Percentiles rank a stretch among this genome's conserved stretches.
phyloP scores from a whole-genome alignment of 176 grass and related monocot species.

The Ensete ventricosum region DNA sequence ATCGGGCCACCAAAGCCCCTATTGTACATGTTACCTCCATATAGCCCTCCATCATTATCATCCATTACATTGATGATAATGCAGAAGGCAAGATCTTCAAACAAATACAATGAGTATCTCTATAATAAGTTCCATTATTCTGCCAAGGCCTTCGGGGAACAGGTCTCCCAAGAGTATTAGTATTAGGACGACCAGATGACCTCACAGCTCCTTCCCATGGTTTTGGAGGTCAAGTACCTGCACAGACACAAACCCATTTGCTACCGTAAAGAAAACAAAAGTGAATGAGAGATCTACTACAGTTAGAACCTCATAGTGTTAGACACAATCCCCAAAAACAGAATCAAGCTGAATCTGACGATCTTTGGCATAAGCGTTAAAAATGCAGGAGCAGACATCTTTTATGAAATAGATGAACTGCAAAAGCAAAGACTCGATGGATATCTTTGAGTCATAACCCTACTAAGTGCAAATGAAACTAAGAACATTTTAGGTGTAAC shows the following conservation, averaged over 20 bases:
- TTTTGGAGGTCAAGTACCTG: slow-evolving; percentile 8
- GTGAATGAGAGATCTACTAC: no score
- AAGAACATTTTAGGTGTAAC: no score
- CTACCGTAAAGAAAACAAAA: no score
- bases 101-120: slow-evolving; percentile 26
- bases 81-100: neutral
- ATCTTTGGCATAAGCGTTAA: no score
- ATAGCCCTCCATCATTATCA: slow-evolving; percentile 39
- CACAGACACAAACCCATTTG: neutral
- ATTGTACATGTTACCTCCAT: slow-evolving; percentile 52
- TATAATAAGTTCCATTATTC: slow-evolving; percentile 61
- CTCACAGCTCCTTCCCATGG: slow-evolving; percentile 59
- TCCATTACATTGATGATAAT: neutral
- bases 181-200: slow-evolving; percentile 35
- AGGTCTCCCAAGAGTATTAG: slow-evolving; percentile 33
- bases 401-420: no score
- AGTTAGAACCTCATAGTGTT: no score
- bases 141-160: slow-evolving; percentile 76
- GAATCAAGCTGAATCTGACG: no score
- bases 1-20: slow-evolving; percentile 41
- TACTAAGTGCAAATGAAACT: no score
- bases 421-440: no score
- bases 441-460: no score
- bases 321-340: no score
- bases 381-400: no score